Percentiles rank a stretch among this genome's conserved stretches.
Conservation (phyloP, 495 filamentous ascomycete genomes). For the Pyrenula massariospora region DNA sequence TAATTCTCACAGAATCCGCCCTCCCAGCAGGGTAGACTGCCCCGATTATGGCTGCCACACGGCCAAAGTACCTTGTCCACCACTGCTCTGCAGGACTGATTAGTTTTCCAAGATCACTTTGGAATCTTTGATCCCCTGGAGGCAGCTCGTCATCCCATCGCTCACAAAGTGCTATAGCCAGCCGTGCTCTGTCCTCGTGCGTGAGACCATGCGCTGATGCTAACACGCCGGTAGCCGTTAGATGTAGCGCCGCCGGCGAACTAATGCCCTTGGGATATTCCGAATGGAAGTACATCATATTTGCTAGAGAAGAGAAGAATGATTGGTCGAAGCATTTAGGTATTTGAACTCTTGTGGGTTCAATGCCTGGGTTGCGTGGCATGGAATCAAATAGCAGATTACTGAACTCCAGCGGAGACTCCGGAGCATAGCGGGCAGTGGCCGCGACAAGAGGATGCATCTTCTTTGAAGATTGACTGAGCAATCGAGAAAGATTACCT, state of each 20-base stretch:
- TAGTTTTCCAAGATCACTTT: conserved; percentile 31
- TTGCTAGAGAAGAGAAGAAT: conserved; percentile 37
- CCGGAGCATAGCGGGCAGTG: conserved; percentile 37
- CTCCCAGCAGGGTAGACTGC: conserved; percentile 43
- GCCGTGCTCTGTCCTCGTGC: conserved; percentile 56
- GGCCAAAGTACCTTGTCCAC: conserved; percentile 54
- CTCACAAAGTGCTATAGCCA: conserved; percentile 64
- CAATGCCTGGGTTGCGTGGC: conserved; percentile 16
- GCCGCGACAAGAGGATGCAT: conserved; percentile 54
- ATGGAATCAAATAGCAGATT: conserved; percentile 31
- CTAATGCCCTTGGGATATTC: conserved; percentile 36
- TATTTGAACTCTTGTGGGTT: conserved; percentile 2
- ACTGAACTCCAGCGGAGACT: conserved; percentile 23
- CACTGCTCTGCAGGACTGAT: conserved; percentile 35
- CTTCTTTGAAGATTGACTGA: conserved; percentile 43
- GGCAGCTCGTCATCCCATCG: conserved; percentile 62
- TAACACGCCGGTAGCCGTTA: conserved; percentile 56
- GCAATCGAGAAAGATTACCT: conserved; percentile 60
- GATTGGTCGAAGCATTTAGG: conserved; percentile 27
- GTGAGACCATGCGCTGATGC: conserved; percentile 57
- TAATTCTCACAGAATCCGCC: conserved; percentile 13
- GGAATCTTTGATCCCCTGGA: conserved; percentile 35
- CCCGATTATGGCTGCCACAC: conserved; percentile 35
- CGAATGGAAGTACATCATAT: conserved; percentile 39
- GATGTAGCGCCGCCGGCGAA: conserved; percentile 58